phyloP scores from a whole-genome alignment of 1,284 basidiomycete genomes.

The Chalciporus sp. region DNA sequence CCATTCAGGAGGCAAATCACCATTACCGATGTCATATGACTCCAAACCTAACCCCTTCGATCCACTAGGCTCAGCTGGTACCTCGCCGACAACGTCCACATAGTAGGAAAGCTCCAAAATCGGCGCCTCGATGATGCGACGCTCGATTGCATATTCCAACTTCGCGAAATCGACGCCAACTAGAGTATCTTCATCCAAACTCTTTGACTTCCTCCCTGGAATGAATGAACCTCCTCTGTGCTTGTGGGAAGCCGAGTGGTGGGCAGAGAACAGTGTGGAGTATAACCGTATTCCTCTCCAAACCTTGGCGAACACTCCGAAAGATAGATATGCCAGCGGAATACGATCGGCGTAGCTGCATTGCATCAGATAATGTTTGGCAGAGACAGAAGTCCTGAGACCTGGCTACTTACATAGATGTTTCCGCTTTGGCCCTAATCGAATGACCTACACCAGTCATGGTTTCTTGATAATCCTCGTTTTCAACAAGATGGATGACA shows the following conservation, averaged over 20 bases:
- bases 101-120: slow-evolving; percentile 82
- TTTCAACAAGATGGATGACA: slow-evolving; percentile 71
- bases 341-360: slow-evolving; percentile 32
- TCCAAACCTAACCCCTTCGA: slow-evolving; percentile 41
- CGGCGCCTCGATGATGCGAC: slow-evolving; percentile 78
- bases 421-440: slow-evolving; percentile 59
- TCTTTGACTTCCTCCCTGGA: slow-evolving; percentile 41
- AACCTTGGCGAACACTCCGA: slow-evolving; percentile 33
- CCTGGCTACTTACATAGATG: slow-evolving; percentile 45
- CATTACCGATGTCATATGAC: slow-evolving; percentile 78
- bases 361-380: slow-evolving; percentile 11
- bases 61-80: slow-evolving; percentile 46
- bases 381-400: neutral
- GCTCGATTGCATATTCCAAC: slow-evolving; percentile 85
- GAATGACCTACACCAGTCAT: slow-evolving; percentile 68
- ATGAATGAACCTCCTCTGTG: slow-evolving; percentile 8
- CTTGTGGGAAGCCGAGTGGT: slow-evolving; percentile 1
- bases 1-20: slow-evolving; percentile 89
- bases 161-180: slow-evolving; percentile 55
- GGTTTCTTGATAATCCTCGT: slow-evolving; percentile 70
- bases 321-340: slow-evolving; percentile 33
- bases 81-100: slow-evolving; percentile 72
- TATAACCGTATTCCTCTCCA: slow-evolving; percentile 49
- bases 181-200: slow-evolving; percentile 53
- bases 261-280: slow-evolving; percentile 33